Evolutionary conservation across 2,329 filamentous ascomycete genomes (phyloP).

Genomic region (Endothia cerciana): DNA sequence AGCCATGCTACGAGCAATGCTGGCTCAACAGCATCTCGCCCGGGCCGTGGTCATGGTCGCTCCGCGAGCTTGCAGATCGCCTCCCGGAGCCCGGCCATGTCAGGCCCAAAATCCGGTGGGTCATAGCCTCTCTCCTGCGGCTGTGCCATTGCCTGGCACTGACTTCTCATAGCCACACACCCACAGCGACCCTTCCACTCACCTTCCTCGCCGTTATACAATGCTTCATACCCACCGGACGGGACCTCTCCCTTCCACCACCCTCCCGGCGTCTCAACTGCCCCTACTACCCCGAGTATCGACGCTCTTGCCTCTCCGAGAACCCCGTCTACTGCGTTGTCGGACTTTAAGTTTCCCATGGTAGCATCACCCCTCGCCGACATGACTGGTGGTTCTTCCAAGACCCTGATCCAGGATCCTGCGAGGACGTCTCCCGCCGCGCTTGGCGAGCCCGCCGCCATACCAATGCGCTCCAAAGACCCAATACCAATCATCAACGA

Average conservation of each 20-base stretch:
- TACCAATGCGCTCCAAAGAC: conserved; percentile 49
- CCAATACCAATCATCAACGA: conserved; percentile 58
- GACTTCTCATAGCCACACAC: conserved; percentile 40
- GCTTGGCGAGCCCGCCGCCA: conserved; percentile 39
- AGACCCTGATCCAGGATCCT: conserved; percentile 43
- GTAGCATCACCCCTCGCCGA: conserved; percentile 47
- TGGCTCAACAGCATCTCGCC: conserved; percentile 46
- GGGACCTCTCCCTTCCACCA: conserved; percentile 45
- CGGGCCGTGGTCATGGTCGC: conserved; percentile 69
- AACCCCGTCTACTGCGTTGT: conserved; percentile 48
- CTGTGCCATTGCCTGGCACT: conserved; percentile 11
- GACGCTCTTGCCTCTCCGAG: conserved; percentile 44
- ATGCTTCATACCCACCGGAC: conserved; percentile 58
- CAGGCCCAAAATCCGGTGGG: conserved; percentile 46
- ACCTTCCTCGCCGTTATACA: conserved; percentile 55
- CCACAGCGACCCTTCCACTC: conserved; percentile 50
- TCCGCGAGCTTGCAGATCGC: conserved; percentile 82
- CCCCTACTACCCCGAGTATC: conserved; percentile 49
- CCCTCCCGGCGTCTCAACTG: conserved; percentile 47
- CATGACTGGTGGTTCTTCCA: conserved; percentile 35
- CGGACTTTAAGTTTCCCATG: conserved; percentile 62
- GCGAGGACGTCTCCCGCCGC: conserved; percentile 43
- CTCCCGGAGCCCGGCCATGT: conserved; percentile 51
- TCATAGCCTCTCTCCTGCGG: conserved; percentile 33
- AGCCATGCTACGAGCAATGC: conserved; percentile 51